These are phyloP conservation scores for Aureobasidium mangrovei DNA, from an alignment of 2,329 filamentous ascomycete genomes.

Conservation along the genomic window DNA sequence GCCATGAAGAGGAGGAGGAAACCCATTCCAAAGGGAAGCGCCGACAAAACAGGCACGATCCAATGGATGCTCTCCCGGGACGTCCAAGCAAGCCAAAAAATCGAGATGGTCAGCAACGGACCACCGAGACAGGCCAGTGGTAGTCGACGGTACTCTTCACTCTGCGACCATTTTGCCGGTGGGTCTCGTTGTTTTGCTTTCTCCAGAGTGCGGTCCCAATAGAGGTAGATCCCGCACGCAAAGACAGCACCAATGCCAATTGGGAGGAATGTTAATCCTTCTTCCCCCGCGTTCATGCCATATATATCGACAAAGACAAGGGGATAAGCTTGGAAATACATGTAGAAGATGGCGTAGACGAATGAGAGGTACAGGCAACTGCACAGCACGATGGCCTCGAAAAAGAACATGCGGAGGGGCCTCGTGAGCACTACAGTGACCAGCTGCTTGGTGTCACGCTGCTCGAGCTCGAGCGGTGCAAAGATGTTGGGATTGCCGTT, in stretches of 20 bases:
- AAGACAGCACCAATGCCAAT: constrained; percentile 56
- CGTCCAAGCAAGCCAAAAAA: constrained; percentile 39
- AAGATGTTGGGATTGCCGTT: constrained; percentile 46
- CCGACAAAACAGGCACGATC: constrained; percentile 35
- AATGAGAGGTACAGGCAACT: constrained; percentile 60
- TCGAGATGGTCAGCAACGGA: constrained; percentile 39
- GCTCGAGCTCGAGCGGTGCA: constrained; percentile 56
- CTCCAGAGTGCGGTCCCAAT: constrained; percentile 54
- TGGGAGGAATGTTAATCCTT: constrained; percentile 60
- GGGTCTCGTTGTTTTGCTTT: constrained; percentile 37
- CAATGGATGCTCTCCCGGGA: constrained; percentile 32
- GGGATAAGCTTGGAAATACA: constrained; percentile 68
- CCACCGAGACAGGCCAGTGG: constrained; percentile 64
- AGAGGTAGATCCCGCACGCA: constrained; percentile 52
- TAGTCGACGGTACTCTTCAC: constrained; percentile 60
- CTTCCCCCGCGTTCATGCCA: constrained; percentile 52
- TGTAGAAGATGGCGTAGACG: constrained; percentile 57
- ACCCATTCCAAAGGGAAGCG: constrained; percentile 37
- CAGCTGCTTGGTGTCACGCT: constrained; percentile 49
- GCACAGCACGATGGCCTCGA: constrained; percentile 64
- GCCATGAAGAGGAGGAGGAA: constrained; percentile 44
- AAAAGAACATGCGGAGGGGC: constrained; percentile 63
- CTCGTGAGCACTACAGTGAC: constrained; percentile 61
- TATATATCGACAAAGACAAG: constrained; percentile 58
- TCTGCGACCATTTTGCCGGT: constrained; percentile 47